Evolutionary conservation across 2,329 filamentous ascomycete genomes (phyloP), one percentile per base, ranked within the genome.

Genomic region (Phoma sp.): DNA sequence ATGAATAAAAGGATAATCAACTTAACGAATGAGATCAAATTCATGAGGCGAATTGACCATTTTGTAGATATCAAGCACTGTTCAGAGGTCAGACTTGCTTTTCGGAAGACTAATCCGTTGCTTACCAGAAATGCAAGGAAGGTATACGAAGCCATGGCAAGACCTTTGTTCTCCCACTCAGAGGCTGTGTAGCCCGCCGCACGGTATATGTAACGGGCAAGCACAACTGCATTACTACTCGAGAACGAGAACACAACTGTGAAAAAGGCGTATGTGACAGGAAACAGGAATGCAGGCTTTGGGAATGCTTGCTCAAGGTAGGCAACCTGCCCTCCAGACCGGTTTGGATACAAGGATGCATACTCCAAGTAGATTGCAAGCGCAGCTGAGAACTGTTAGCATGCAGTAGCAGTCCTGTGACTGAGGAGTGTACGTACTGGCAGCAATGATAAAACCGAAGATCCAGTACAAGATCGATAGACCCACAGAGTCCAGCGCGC

Each of bases 1-100:
- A 73, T 69, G 52, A 89, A 87, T n/a, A 88, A 57, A 2, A 90
- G 74, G 0, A 85, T 87, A 14, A 83, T 62, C 3, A 89, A 67
- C 63, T 90, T 90, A 30, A 89, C 62, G 2, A 57, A 55, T 7
- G 65, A 64, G n/a, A 72, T 71, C 10, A 68, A 17, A 33, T 71
- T 72, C 59, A 68, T 69, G 10, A 68, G 33, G 7, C 63, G 56
- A n/a, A 70, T 64, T 2, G 66, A 69, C 58, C 61, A 69, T 14
- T 56, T 56, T 1, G 63, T 72, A 3, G 67, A 66, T 3, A 68
- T 29, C n/a, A 71, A 43, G 39, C 66, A 71, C 17, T 51, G 14
- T 18, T 11, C 7, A 2, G 4, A 2, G 7, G 40, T 51, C 17
- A 51, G 28, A 6, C 15, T 7, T 7, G 7, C 7, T 11, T 15